phyloP scores from a whole-genome alignment of 2,329 filamentous ascomycete species.

The Phyllosticta citrichinensis region DNA sequence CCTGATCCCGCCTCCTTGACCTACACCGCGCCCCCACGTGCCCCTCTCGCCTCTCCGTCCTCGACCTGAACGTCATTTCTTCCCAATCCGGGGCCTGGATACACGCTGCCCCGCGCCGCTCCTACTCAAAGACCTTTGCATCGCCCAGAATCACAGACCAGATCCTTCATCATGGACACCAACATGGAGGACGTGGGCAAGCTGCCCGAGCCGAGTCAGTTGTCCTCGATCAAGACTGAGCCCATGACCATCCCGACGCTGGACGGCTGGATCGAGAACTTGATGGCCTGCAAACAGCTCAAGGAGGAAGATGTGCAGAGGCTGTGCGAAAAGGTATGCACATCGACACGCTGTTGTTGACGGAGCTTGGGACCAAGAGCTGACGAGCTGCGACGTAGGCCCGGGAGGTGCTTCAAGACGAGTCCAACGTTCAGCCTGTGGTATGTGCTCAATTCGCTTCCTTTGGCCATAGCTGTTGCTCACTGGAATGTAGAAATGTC shows the following conservation, averaged over 20 bases:
- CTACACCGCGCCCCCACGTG: constrained; percentile 4
- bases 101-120: constrained; percentile 24
- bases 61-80: constrained; percentile 25
- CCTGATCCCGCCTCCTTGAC: neutral
- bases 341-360: neutral
- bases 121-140: constrained; percentile 16
- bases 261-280: constrained; percentile 95
- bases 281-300: constrained; percentile 98
- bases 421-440: constrained; percentile 98
- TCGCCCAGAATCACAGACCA: constrained; percentile 17
- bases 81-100: constrained; percentile 25
- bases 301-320: constrained; percentile 89
- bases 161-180: constrained; percentile 63
- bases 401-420: constrained; percentile 89
- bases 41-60: constrained; percentile 14
- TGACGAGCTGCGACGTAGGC: constrained; percentile 46
- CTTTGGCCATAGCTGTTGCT: neutral
- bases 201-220: constrained; percentile 65
- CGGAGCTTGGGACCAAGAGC: neutral
- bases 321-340: constrained; percentile 83
- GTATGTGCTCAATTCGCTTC: constrained; percentile 45
- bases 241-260: constrained; percentile 84
- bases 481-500: constrained; percentile 58
- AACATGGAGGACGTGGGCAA: constrained; percentile 94
- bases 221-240: constrained; percentile 60